Percentiles rank a stretch among this genome's conserved stretches.
These are phyloP conservation scores for Cutaneotrichosporon sp. DNA, from an alignment of 1,284 basidiomycete genomes.

Conservation along the genomic window DNA sequence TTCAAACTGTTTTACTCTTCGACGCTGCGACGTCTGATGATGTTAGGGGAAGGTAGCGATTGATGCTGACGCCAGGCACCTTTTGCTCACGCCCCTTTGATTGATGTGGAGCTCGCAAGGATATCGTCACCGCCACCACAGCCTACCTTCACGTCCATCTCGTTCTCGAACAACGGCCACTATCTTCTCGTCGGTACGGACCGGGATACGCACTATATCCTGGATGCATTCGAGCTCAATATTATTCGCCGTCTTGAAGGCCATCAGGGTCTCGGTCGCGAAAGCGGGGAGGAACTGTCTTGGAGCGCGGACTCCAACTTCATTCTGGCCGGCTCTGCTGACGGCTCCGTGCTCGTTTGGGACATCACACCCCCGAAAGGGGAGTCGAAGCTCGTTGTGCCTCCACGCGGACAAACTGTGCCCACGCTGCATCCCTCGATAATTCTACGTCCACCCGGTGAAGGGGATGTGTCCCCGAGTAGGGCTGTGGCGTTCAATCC, in stretches of 20 bases:
- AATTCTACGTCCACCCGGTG: constrained; percentile 42
- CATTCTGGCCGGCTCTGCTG: constrained; percentile 65
- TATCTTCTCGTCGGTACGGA: constrained; percentile 89
- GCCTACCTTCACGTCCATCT: constrained; percentile 83
- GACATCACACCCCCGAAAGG: constrained; percentile 53
- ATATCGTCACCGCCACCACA: constrained; percentile 77
- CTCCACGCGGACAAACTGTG: constrained; percentile 49
- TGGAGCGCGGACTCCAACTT: constrained; percentile 92
- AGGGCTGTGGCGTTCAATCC: constrained; percentile 85
- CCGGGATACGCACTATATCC: constrained; percentile 82
- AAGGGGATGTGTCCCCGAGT: constrained; percentile 69
- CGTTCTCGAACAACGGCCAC: constrained; percentile 85
- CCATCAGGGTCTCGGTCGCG: constrained; percentile 71
- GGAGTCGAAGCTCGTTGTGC: constrained; percentile 3
- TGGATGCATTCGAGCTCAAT: constrained; percentile 80
- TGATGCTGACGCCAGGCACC: constrained; percentile 55
- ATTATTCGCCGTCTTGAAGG: constrained; percentile 78
- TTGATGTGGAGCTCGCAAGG: constrained; percentile 67
- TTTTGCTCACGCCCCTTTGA: constrained; percentile 69
- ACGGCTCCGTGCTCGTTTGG: constrained; percentile 76
- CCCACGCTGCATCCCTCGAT: constrained; percentile 59
- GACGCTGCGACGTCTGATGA: constrained; percentile 85
- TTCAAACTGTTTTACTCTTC: constrained; percentile 74
- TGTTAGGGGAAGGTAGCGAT: constrained; percentile 38
- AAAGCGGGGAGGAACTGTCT: constrained; percentile 80